Evolutionary conservation across 208 protist genomes (phyloP).

Genomic region (Acanthamoeba culbertsoni): DNA sequence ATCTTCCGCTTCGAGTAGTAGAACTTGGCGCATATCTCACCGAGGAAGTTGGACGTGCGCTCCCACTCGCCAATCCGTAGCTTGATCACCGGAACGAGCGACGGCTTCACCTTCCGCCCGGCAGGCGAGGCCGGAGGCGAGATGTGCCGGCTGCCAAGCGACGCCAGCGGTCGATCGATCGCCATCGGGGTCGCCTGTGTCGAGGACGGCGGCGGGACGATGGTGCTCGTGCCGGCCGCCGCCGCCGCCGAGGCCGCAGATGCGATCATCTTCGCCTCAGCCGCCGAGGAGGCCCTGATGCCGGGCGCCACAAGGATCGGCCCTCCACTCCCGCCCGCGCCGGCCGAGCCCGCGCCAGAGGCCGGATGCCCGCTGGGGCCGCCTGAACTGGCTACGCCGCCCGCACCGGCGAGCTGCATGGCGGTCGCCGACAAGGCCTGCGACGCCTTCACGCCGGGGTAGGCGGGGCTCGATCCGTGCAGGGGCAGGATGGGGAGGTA

Average conservation of each 20-base stretch:
- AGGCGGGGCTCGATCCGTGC: not conserved
- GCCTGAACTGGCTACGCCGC: not conserved
- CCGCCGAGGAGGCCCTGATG: not conserved
- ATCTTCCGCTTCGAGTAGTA: constrained; percentile 20
- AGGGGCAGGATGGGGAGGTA: not conserved
- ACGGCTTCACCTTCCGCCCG: not conserved
- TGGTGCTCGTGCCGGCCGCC: not conserved
- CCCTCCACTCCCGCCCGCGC: not conserved
- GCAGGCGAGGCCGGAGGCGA: not conserved
- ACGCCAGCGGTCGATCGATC: not conserved
- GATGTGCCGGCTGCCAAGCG: not conserved
- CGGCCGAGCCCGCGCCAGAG: not conserved
- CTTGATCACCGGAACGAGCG: not conserved
- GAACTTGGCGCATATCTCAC: constrained; percentile 29
- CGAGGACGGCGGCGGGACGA: not conserved
- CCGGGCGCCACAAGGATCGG: not conserved
- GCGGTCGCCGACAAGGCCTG: not conserved
- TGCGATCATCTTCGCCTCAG: not conserved
- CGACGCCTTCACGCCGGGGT: not conserved
- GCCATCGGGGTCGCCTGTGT: not conserved
- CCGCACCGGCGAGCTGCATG: not conserved
- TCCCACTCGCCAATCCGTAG: not conserved
- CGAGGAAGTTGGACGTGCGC: not conserved
- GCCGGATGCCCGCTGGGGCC: no score
- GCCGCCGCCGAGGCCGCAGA: not conserved